Conservation (phyloP, 306 rosid genomes). For the Lablab purpureus region DNA sequence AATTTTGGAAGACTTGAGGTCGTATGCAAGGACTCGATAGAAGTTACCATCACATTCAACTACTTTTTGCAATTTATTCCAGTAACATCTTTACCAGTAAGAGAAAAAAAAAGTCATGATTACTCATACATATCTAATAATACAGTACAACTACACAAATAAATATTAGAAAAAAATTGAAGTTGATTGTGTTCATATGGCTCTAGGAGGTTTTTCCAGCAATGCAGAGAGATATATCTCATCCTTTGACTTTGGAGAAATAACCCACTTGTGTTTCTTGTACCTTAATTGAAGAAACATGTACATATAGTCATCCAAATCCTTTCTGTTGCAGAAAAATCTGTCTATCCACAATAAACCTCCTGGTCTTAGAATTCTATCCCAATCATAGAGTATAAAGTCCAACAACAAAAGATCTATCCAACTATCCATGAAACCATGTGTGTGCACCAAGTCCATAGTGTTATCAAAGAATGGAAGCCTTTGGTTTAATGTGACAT, state of each 20-base stretch:
- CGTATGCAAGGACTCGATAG: no score
- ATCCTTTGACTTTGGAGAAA: constrained; percentile 78
- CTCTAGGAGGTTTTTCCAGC: constrained; percentile 94
- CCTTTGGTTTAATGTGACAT: constrained; percentile 77
- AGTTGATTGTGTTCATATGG: constrained; percentile 56
- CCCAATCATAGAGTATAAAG: constrained; percentile 90
- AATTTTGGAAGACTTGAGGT: no score
- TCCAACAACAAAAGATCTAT: constrained; percentile 77
- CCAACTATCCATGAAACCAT: constrained; percentile 93
- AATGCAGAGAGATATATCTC: constrained; percentile 87
- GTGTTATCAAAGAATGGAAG: constrained; percentile 90
- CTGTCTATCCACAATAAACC: constrained; percentile 85
- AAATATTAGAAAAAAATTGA: neutral
- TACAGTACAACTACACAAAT: neutral
- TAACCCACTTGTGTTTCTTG: constrained; percentile 85
- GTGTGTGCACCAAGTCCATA: constrained; percentile 86
- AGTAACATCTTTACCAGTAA: neutral
- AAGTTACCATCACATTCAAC: neutral
- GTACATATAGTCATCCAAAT: constrained; percentile 84
- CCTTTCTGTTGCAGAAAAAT: constrained; percentile 76
- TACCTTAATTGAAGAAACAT: constrained; percentile 97
- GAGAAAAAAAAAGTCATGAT: neutral
- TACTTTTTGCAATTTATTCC: constrained; percentile 22
- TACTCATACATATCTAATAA: constrained; percentile 8
- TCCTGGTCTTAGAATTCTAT: constrained; percentile 82